A percentile compares a stretch with the other conserved stretches of the same genome.
Evolutionary conservation across 2,329 filamentous ascomycete species (phyloP).

Genomic region (Talaromyces sp.): DNA sequence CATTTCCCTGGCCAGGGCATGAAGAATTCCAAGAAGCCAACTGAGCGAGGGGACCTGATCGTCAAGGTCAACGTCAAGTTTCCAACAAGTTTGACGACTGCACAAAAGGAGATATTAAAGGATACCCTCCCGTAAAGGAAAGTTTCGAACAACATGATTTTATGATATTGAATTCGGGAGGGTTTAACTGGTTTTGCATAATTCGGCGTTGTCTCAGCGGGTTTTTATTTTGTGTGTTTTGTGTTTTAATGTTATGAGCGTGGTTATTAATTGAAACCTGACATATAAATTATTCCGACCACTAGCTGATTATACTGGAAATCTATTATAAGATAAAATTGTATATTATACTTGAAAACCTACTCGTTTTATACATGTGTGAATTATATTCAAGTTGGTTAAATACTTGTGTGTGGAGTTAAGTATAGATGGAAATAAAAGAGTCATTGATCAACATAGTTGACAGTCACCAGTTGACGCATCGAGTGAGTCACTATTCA

Average conservation of each 20-base stretch:
- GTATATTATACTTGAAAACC: too few species aligned
- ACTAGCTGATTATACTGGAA: not conserved
- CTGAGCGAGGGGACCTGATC: slow-evolving; percentile 78
- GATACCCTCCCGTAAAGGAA: slow-evolving; percentile 59
- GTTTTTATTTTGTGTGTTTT: not conserved
- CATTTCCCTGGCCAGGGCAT: slow-evolving; percentile 83
- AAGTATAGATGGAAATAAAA: not conserved
- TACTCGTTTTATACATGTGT: too few species aligned
- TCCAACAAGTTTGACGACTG: slow-evolving; percentile 67
- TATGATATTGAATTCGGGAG: not conserved
- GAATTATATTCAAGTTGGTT: not conserved
- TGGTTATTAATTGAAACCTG: too few species aligned
- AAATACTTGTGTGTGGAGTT: too few species aligned
- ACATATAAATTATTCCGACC: not conserved
- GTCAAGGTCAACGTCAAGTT: slow-evolving; percentile 91
- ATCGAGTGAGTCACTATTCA: not conserved
- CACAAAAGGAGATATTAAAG: slow-evolving; percentile 75
- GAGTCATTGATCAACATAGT: not conserved
- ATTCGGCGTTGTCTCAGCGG: not conserved
- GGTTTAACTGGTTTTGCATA: not conserved
- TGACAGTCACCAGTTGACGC: not conserved
- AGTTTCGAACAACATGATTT: not conserved
- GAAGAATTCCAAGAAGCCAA: slow-evolving; percentile 87
- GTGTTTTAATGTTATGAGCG: too few species aligned
- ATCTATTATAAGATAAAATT: too few species aligned